Percentiles rank a stretch among this genome's conserved stretches.
These are phyloP conservation scores for Pichia membranifaciens DNA, from an alignment of 805 yeast species.

Conservation along the genomic window DNA sequence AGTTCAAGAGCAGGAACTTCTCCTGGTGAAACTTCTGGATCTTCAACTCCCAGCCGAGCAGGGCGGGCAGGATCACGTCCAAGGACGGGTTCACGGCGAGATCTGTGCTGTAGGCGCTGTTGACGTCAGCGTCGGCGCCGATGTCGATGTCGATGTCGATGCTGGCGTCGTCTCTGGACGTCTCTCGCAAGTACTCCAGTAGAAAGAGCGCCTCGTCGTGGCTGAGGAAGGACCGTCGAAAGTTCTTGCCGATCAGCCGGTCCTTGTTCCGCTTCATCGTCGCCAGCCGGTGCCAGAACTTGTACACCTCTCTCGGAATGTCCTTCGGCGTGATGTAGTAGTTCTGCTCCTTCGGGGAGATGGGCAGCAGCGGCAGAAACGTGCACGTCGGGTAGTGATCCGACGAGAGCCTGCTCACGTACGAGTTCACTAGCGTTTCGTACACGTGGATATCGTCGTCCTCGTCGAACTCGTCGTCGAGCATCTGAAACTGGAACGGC, in stretches of 20 bases:
- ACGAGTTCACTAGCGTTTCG: conserved; percentile 23
- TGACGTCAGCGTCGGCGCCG: conserved; percentile 2
- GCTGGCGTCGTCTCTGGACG: conserved; percentile 9
- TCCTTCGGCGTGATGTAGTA: conserved; percentile 25
- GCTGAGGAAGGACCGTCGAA: conserved; percentile 3
- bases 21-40: conserved; percentile 24
- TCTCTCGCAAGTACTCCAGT: conserved; percentile 12
- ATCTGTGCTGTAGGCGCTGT: neutral
- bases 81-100: neutral
- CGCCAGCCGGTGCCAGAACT: conserved; percentile 16
- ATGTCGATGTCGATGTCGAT: conserved; percentile 7
- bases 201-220: conserved; percentile 5
- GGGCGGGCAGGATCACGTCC: conserved; percentile 14
- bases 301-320: conserved; percentile 20
- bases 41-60: conserved; percentile 35
- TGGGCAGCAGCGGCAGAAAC: conserved; percentile 14
- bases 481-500: conserved; percentile 6
- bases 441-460: conserved; percentile 20
- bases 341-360: conserved; percentile 18
- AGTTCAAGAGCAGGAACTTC: conserved; percentile 26
- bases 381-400: conserved; percentile 28
- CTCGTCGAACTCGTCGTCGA: conserved; percentile 5
- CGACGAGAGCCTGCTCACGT: conserved; percentile 19
- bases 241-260: conserved; percentile 13
- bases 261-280: conserved; percentile 14